These are phyloP conservation scores for Phaeophleospora eucalypticola DNA, from an alignment of 2,329 filamentous ascomycete species.

Conservation along the genomic window DNA sequence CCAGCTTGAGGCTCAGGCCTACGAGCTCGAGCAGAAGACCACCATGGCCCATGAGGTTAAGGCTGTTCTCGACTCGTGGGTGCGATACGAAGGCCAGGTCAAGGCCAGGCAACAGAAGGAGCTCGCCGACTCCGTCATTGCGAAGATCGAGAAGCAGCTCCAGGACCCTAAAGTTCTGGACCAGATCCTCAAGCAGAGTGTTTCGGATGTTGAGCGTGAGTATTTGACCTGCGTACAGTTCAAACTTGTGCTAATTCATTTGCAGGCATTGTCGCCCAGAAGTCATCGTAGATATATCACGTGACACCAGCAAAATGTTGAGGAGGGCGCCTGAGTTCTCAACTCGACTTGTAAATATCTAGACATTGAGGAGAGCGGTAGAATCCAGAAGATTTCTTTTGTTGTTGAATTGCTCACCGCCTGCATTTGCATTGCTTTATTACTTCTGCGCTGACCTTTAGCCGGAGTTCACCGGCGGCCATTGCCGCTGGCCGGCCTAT, in stretches of 20 bases:
- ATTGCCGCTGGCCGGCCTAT: constrained; percentile 4
- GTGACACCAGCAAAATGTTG: constrained; percentile 6
- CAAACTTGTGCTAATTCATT: constrained; percentile 9
- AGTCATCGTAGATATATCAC: constrained; percentile 17
- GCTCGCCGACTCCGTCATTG: constrained; percentile 85
- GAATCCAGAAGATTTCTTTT: constrained; percentile 20
- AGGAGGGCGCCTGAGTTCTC: constrained; percentile 1
- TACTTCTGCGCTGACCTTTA: not conserved
- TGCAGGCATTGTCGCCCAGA: constrained; percentile 25
- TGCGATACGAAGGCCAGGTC: constrained; percentile 96
- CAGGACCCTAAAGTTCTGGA: constrained; percentile 96
- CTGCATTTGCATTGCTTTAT: not conserved
- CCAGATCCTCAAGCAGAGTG: constrained; percentile 96
- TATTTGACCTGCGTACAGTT: constrained; percentile 10
- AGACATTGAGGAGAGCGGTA: constrained; percentile 19
- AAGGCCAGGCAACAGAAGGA: constrained; percentile 98
- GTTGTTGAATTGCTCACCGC: constrained; percentile 4
- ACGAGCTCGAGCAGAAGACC: constrained; percentile 94
- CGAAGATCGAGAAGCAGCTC: constrained; percentile 98
- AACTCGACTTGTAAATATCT: constrained; percentile 22
- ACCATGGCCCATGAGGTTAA: constrained; percentile 90
- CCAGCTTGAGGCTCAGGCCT: constrained; percentile 89
- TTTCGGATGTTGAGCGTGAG: constrained; percentile 93
- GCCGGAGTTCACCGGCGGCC: not conserved
- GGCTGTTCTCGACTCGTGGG: constrained; percentile 94